These are phyloP conservation scores for Suhomyces kunorum DNA, from an alignment of 1,139 yeast species.

Conservation along the genomic window DNA sequence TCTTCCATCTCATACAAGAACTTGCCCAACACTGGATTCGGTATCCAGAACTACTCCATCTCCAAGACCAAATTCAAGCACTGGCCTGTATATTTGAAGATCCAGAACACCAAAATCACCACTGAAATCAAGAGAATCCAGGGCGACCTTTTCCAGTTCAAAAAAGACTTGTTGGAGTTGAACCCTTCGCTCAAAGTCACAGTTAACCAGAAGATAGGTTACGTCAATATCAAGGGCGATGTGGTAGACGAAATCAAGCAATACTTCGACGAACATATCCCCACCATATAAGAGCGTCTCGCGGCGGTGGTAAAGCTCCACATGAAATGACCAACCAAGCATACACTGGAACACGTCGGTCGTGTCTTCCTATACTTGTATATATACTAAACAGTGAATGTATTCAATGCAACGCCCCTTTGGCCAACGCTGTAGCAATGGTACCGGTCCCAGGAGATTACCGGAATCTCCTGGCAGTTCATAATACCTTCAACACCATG, in stretches of 20 bases:
- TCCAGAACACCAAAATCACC: slow-evolving; percentile 51
- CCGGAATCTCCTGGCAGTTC: neutral
- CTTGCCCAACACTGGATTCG: slow-evolving; percentile 46
- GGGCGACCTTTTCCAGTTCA: slow-evolving; percentile 61
- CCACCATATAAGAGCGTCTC: slow-evolving; percentile 6
- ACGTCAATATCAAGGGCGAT: slow-evolving; percentile 60
- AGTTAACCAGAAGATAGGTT: slow-evolving; percentile 41
- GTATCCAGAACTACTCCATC: slow-evolving; percentile 48
- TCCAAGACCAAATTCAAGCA: slow-evolving; percentile 59
- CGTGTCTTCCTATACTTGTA: slow-evolving; percentile 1
- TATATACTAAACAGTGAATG: slow-evolving; percentile 3
- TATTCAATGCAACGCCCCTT: neutral
- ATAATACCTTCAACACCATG: neutral
- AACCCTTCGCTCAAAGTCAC: slow-evolving; percentile 50
- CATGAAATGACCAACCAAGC: neutral
- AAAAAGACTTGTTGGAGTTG: slow-evolving; percentile 54
- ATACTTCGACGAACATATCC: slow-evolving; percentile 26
- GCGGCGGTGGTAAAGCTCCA: neutral
- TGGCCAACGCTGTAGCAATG: neutral
- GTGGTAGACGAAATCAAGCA: slow-evolving; percentile 45
- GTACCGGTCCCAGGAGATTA: neutral
- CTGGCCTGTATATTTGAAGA: slow-evolving; percentile 68
- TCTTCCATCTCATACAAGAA: slow-evolving; percentile 28
- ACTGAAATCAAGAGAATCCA: slow-evolving; percentile 66
- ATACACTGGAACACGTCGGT: neutral